Base-by-base conservation (phyloP, 305 asterid species). In the Fraxinus velutina region DNA sequence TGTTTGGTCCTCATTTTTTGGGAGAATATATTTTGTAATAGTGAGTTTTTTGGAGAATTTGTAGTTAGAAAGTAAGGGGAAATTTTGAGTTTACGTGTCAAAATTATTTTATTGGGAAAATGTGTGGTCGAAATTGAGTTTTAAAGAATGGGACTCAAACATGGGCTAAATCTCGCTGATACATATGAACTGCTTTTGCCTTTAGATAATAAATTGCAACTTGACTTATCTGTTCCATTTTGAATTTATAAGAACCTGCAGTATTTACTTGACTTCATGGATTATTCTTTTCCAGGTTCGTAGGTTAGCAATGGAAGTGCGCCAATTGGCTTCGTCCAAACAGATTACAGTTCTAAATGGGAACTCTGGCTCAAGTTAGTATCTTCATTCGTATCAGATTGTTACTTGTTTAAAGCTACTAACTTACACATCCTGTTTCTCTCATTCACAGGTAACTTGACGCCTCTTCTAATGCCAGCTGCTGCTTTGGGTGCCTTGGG, bases 401-500 rank as follows among this genome's bases (percentile, higher is more conserved):
- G 0, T 80, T 52, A 33, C 27, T 79, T 34, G 32, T 44, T 32
- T 60, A 76, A 57, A 68, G 71, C 10, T 71, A 15, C 79, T 78
- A 39, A 78, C 78, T 80, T 62, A 17, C 73, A 71, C 33, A 73
- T 76, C 24, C 73, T 44, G 24, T 64, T 81, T 76, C 44, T 76
- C 81, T 80, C 66, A 80, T 24, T 78, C 60, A 24, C 89, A 93
- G 98, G 91, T 88, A 85, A 88, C 84, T 75, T 86, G 72, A 71
- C 91, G 76, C 75, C 92, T 82, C 87, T 95, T 71, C 70, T 89
- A 29, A 83, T 90, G 81, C 97, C 98, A 81, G 95, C 89, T 79
- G 93, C 98, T 84, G 84, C 97, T 83, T 60, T 89, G 57, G 97
- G 98, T 81, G 93, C 97, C 33, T 17, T 93, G 89, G 97, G 99